Evolutionary conservation across 2,329 filamentous ascomycete species (phyloP).

Genomic region (Chaetoscypha palmicola): DNA sequence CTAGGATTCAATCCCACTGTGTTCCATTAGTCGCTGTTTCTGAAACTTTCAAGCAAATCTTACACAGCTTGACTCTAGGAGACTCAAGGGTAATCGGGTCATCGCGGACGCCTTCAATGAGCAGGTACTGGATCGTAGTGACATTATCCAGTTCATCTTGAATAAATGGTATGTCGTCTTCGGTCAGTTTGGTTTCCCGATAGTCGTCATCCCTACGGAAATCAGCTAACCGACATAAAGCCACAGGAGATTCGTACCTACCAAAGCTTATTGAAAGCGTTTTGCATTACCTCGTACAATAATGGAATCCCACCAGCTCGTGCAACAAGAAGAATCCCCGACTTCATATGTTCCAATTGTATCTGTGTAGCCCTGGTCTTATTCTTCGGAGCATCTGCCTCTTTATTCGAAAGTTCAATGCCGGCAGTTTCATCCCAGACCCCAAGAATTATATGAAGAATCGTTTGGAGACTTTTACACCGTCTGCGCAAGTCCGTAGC

Average conservation of each 20-base stretch:
- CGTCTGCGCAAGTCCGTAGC: constrained; percentile 43
- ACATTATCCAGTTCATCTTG: constrained; percentile 56
- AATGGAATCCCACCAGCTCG: constrained; percentile 36
- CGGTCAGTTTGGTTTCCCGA: constrained; percentile 25
- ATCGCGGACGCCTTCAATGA: constrained; percentile 49
- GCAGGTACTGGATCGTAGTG: constrained; percentile 56
- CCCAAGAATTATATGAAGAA: constrained; percentile 59
- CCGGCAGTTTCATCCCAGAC: constrained; percentile 64
- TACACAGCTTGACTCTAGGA: constrained; percentile 40
- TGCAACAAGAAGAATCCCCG: constrained; percentile 44
- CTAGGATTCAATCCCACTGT: constrained; percentile 53
- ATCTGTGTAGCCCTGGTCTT: constrained; percentile 43
- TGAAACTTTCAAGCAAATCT: constrained; percentile 25
- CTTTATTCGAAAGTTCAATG: constrained; percentile 32
- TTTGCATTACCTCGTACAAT: constrained; percentile 28
- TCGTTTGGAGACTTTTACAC: constrained; percentile 47
- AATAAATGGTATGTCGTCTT: constrained; percentile 31
- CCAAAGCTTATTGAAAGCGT: constrained; percentile 27
- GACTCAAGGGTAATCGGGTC: constrained; percentile 41
- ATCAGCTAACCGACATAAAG: constrained; percentile 9
- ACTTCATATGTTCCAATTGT: constrained; percentile 54
- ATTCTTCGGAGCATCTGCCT: constrained; percentile 37
- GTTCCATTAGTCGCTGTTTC: constrained; percentile 20
- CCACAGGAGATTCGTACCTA: constrained; percentile 22
- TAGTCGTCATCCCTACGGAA: constrained; percentile 30